Evolutionary conservation across 1,284 basidiomycete species (phyloP), one percentile per base, ranked within the genome.

Genomic region (Irpex lacteus): DNA sequence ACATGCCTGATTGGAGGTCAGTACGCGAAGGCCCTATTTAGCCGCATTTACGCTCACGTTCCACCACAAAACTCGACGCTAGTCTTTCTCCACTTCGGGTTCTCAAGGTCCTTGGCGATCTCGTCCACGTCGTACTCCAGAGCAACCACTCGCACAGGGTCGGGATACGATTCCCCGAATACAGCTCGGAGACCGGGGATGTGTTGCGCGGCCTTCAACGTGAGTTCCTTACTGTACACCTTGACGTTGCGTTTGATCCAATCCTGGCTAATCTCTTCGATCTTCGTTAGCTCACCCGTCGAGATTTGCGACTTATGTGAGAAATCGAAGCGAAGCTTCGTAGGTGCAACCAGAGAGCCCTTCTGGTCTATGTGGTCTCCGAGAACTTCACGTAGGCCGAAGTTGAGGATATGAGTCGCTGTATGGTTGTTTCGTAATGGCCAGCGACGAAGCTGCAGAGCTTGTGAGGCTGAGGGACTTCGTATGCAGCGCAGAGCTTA

Each of bases 341-440:
- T 89, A 0, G 95, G 94, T 1, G 97, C 95, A 60, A 99, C 98
- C 44, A 99, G 88, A 6, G 98, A 99, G 18, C 98, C 98, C 75
- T 95, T 98, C 77, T 99, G 98, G 76, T 99, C 96, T 65, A 98
- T 91, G 74, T 98, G 96, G 74, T 98, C 95, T 36, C 97, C 97
- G 7, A 98, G 88, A 2, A 95, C 86, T 74, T 98, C 96, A 37
- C 98, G 91, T 4, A 99, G 86, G 62, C 84, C 87, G 76, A 85
- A 99, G 81, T 99, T 99, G 72, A 99, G 92, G 69, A 99, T 97
- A 76, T 99, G 98, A 0, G 98, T 99, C 13, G 92, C 97, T 26
- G 97, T 99, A 81, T 99, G 98, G 75, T 99, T 99, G 80, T 96
- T 98, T 66, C 96, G 89, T 65, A 99, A 81, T 0, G 96, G 96